Evolutionary conservation across 192 early-diverging fungal species (phyloP), one percentile per base, ranked within the genome.

Genomic region (Rhizoclosmatium globosum): DNA sequence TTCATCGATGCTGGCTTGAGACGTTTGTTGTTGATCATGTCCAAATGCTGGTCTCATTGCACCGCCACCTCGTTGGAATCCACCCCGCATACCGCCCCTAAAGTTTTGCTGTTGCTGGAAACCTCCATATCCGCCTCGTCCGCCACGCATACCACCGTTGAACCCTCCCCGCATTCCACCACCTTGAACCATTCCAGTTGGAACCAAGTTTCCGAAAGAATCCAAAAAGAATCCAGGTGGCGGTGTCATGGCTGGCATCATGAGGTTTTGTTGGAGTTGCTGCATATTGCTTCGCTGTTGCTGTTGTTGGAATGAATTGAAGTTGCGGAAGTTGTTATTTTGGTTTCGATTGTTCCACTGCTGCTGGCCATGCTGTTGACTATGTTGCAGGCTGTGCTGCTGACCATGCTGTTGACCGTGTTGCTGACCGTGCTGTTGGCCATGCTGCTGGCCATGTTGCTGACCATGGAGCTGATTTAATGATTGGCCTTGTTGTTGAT

Each of bases 331-430:
- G 43, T 71, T 47, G 48, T 31, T 31, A 7, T 44, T 17, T 2
- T 19, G 6, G 47, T 45, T 21, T 4, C 9, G 48, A 47, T 64
- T 64, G 13, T 59, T 23, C n/a, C 6, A 47, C 19, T 43, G 13
- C 17, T 17, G 58, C 9, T 43, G 6, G 1, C 47, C 15, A 62
- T 64, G 7, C 39, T 64, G 4, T 44, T 62, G 58, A 64, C 46
- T 38, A 21, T 76, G 15, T n/a, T 57, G 9, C 19, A 11, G 13
- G 58, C 47, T 41, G 41, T 74, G 72, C 70, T 71, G 70, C 50
- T 47, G 70, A 19, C 13, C 7, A 17, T 45, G 68, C 50, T 72
- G 71, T 42, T 72, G 71, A 2, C 53, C 45, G 31, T 68, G 13
- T 11, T 9, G 2, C 19, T 47, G 67, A 1, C n/a, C n/a, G n/a